Percentiles rank a stretch among this genome's conserved stretches.
Conservation (phyloP, 1,284 basidiomycete species). For the Marasmius tenuissimus region DNA sequence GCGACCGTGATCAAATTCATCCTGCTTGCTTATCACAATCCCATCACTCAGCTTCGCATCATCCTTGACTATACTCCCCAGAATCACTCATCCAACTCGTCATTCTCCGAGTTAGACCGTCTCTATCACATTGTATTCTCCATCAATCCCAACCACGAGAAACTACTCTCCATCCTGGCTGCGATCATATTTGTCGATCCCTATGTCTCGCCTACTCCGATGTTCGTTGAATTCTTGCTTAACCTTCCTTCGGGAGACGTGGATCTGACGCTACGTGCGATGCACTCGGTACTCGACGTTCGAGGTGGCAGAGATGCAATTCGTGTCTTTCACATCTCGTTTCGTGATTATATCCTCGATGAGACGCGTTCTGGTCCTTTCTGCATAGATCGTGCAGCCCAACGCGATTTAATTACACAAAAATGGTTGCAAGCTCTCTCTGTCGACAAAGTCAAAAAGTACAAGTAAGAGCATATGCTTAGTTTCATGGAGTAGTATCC, state of each 20-base stretch:
- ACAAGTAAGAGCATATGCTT: too few relatives aligned
- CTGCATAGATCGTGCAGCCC: too few relatives aligned
- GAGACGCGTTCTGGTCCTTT: too few relatives aligned
- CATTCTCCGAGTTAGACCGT: constrained; percentile 9
- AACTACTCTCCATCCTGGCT: neutral
- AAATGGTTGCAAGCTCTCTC: too few relatives aligned
- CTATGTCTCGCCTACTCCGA: neutral
- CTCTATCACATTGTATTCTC: neutral
- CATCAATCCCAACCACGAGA: constrained; percentile 2
- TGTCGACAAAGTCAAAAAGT: too few relatives aligned
- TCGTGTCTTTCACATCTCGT: too few relatives aligned
- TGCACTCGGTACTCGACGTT: neutral
- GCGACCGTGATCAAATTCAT: constrained; percentile 26
- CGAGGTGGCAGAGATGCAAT: too few relatives aligned
- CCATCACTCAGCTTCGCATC: constrained; percentile 21
- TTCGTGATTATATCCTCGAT: too few relatives aligned
- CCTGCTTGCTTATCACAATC: constrained; percentile 18
- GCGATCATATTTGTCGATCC: neutral
- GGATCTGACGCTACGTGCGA: neutral
- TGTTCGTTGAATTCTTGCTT: neutral
- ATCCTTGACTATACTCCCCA: constrained; percentile 12
- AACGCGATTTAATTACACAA: too few relatives aligned
- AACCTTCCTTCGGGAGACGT: neutral
- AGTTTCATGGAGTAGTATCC: too few relatives aligned
- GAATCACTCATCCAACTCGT: neutral